A percentile compares a stretch with the other conserved stretches of the same genome.
Conservation (phyloP, 257 asterid genomes). For the Thymus quinquecostatus region DNA sequence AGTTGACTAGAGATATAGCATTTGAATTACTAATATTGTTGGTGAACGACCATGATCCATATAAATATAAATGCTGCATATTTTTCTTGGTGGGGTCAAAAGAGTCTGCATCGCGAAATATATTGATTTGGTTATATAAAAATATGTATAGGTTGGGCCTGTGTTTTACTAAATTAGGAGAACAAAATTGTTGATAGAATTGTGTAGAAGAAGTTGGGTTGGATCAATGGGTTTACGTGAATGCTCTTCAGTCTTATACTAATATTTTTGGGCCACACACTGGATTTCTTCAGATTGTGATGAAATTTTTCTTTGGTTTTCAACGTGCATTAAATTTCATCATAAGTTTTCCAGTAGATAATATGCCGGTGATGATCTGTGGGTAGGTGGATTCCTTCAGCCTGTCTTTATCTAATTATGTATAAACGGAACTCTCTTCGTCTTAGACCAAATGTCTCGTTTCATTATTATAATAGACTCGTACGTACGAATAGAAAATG, state of each 20-base stretch:
- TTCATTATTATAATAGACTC: too few species aligned
- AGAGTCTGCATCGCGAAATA: not conserved
- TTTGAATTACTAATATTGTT: constrained; percentile 1
- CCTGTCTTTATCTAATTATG: not conserved
- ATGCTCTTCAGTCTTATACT: not conserved
- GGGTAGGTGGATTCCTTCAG: not conserved
- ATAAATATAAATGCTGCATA: not conserved
- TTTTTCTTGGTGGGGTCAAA: not conserved
- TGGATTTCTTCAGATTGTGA: not conserved
- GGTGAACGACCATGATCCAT: constrained; percentile 25
- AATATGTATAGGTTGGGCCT: not conserved
- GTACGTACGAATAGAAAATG: too few species aligned
- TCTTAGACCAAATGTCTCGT: too few species aligned
- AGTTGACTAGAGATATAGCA: constrained; percentile 4
- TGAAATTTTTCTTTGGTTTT: constrained; percentile 17
- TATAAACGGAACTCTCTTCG: too few species aligned
- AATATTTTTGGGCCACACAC: constrained; percentile 25
- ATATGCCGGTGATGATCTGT: constrained; percentile 27
- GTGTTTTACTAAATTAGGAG: constrained; percentile 28
- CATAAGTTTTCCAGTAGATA: constrained; percentile 15
- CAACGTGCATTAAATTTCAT: constrained; percentile 34
- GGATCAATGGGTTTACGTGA: constrained; percentile 20
- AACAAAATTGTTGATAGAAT: constrained; percentile 7
- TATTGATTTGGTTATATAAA: not conserved
- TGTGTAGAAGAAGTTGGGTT: constrained; percentile 6